Percentiles rank a stretch among this genome's conserved stretches.
These are phyloP conservation scores for Candida sp. DNA, from an alignment of 1,139 yeast genomes.

Conservation along the genomic window DNA sequence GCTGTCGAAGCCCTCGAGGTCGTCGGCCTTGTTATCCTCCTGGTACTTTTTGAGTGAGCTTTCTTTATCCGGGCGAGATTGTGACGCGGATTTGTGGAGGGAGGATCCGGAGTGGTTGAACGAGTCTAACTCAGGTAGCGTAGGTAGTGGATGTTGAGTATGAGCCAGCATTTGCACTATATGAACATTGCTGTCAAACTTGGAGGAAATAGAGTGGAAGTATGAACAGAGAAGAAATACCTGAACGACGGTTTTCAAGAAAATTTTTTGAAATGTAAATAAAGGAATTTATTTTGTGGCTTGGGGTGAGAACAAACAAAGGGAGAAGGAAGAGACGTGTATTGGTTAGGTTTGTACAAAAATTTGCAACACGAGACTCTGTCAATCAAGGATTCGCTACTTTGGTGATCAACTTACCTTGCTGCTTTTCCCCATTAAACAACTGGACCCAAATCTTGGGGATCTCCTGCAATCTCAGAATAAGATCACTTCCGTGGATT, in stretches of 20 bases:
- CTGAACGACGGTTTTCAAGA: background rate
- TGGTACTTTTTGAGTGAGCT: slow-evolving; percentile 17
- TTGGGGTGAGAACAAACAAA: background rate
- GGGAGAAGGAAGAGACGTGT: background rate
- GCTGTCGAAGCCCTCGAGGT: slow-evolving; percentile 24
- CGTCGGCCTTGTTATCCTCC: slow-evolving; percentile 17
- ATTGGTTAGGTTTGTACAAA: too few species aligned
- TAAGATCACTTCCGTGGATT: slow-evolving; percentile 14
- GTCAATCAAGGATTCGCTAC: too few species aligned
- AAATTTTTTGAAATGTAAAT: slow-evolving; percentile 2
- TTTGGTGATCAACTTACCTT: slow-evolving; percentile 23
- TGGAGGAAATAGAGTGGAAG: background rate
- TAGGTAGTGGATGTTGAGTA: slow-evolving; percentile 9
- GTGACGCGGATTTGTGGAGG: background rate
- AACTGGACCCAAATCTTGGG: slow-evolving; percentile 32
- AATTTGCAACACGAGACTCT: too few species aligned
- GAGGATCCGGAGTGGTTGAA: background rate
- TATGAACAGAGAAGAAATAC: too few species aligned
- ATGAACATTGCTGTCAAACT: slow-evolving; percentile 2
- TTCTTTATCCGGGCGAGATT: slow-evolving; percentile 7
- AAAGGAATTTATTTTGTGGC: background rate
- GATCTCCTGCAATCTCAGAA: slow-evolving; percentile 23
- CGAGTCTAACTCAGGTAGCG: background rate
- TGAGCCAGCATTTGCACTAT: slow-evolving; percentile 9
- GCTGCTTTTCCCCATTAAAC: slow-evolving; percentile 32